A percentile compares a stretch with the other conserved stretches of the same genome.
These are phyloP conservation scores for Chlorella sorokiniana DNA, from an alignment of 139 green algal species.

Conservation along the genomic window DNA sequence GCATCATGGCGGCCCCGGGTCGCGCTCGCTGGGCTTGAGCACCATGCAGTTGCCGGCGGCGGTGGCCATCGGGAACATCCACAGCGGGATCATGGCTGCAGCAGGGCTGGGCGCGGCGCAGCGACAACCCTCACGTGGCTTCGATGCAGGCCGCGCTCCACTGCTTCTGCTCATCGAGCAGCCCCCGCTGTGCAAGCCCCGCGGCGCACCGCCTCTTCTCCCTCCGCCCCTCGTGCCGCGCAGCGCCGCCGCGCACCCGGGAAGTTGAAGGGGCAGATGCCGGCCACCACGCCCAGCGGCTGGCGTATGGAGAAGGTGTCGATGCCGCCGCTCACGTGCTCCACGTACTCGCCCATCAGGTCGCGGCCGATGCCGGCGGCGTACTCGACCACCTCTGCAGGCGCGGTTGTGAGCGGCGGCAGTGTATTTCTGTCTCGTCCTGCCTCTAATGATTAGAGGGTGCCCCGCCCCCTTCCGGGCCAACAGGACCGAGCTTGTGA, in stretches of 20 bases:
- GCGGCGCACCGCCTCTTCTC: too few relatives aligned
- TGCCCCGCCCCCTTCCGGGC: too few relatives aligned
- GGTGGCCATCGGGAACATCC: slow-evolving; percentile 89
- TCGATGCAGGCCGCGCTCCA: too few relatives aligned
- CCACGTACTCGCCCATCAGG: slow-evolving; percentile 84
- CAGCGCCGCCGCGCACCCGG: slow-evolving; percentile 49
- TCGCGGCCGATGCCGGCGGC: slow-evolving; percentile 75
- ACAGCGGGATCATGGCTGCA: slow-evolving; percentile 74
- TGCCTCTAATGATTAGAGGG: too few relatives aligned
- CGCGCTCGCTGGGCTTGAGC: slow-evolving; percentile 87
- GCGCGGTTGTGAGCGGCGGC: too few relatives aligned
- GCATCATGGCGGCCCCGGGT: slow-evolving; percentile 84
- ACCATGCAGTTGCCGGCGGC: slow-evolving; percentile 86
- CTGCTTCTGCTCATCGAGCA: too few relatives aligned
- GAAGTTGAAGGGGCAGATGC: slow-evolving; percentile 99
- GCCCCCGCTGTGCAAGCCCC: too few relatives aligned
- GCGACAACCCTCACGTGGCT: too few relatives aligned
- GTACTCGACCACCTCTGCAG: slow-evolving; percentile 94
- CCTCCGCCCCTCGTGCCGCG: too few relatives aligned
- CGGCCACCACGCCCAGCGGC: slow-evolving; percentile 88
- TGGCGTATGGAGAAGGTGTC: slow-evolving; percentile 93
- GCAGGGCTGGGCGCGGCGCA: not conserved
- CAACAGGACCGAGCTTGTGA: too few relatives aligned
- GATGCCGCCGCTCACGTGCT: slow-evolving; percentile 91
- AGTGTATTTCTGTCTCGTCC: too few relatives aligned